Base-by-base conservation (phyloP, 495 filamentous ascomycete genomes). In the Venustampulla echinocandica region DNA sequence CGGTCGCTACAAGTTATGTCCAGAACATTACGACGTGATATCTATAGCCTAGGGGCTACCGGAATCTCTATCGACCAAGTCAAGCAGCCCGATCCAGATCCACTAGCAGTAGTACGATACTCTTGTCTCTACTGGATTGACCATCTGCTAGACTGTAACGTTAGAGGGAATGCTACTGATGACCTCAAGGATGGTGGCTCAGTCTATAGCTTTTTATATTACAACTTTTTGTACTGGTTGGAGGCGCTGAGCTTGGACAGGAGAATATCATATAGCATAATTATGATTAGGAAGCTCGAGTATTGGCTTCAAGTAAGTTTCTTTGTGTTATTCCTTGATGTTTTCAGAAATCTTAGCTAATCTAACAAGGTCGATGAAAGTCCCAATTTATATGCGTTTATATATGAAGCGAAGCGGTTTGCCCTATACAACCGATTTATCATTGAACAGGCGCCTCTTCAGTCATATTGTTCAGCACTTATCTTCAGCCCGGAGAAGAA, bases 1-100 rank as follows among this genome's bases (percentile, higher is more conserved):
- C 35, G 18, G 14, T 49, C 46, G 17, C 10, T 49, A 49, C 19
- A 42, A 21, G 34, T 39, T n/a, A 49, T 54, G 44, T 50, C 46
- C 32, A 38, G 32, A 20, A 49, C 51, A 39, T 41, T 54, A 10
- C 37, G 38, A 39, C 44, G 44, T 38, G 39, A 54, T 38, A 34
- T 54, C 30, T 54, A 50, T 25, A 45, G 46, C 46, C 21, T 54
- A 34, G 13, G 24, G 2, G 46, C 35, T 42, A 36, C 46, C 34
- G 46, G 46, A 49, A 33, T 49, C 46, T 42, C 46, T 42, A 42
- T 49, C 36, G 37, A 49, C 46, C 36, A 49, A 49, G 36, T 49
- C 21, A 33, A 41, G 37, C 34, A 27, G 35, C 46, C 46, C 11
- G 22, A 30, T 21, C 46, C 37, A 42, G 46, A 49, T 42, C 46